Evolutionary conservation across 352 stramenopile genomes (phyloP), one percentile per base, ranked within the genome.

Genomic region (Pythium aphanidermatum): DNA sequence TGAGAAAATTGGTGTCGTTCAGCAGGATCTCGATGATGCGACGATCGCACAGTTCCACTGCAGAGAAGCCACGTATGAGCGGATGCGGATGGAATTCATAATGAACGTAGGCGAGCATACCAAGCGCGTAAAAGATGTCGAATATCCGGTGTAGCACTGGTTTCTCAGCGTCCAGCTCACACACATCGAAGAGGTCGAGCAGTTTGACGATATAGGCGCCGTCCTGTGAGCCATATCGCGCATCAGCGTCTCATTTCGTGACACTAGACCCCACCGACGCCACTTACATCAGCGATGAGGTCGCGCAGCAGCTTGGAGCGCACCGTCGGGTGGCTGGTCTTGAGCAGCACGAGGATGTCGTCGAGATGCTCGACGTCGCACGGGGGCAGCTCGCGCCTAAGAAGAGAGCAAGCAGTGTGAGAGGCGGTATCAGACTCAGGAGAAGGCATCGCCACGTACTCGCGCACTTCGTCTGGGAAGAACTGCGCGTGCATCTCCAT

Each of bases 41-140:
- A 9, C 72, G 74, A 41, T 91, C 78, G 51, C 74, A 85, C 40
- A 93, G 51, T 52, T 91, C 76, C 3, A 91, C 81, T 92, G 40
- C 10, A n/a, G 46, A 14, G 21, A 13, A 40, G n/a, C n/a, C n/a
- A n/a, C 2, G 2, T 3, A 39, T 31, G n/a, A 24, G 35, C 25
- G 23, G 26, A 34, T 11, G 13, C 12, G 17, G 16, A 39, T 20
- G 17, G 17, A 31, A 36, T 9, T 13, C 27, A 55, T 26, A 14
- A 35, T n/a, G 20, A 10, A 8, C 21, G 19, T 23, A 38, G 25
- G 9, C 9, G 14, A 10, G 60, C 61, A 31, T 53, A 89, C 76
- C 39, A 4, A 89, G 60, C 1, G 70, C 63, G 50, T 86, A 89
- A 50, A 86, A 86, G 50, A 89, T 72, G 51, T 86, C 66, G 39